Percentiles rank a stretch among this genome's conserved stretches.
phyloP scores from a whole-genome alignment of 345 rosid species.

The Arabis alpina region DNA sequence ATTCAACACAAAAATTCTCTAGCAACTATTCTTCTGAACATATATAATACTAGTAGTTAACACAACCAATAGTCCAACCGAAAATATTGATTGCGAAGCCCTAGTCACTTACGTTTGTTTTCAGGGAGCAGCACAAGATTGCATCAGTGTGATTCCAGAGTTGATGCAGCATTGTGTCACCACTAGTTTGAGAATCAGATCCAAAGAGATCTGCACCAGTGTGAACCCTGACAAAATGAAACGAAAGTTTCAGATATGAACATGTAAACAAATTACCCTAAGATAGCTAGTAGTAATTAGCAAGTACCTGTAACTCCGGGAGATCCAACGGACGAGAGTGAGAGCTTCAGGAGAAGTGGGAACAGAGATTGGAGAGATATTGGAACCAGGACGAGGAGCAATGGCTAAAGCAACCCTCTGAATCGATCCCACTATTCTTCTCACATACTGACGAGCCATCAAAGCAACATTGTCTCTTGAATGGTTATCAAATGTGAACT shows the following conservation, averaged over 20 bases:
- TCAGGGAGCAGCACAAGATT: slow-evolving; percentile 89
- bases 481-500: slow-evolving; percentile 83
- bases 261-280: no score
- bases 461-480: slow-evolving; percentile 83
- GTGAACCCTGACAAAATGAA: slow-evolving; percentile 50
- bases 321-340: slow-evolving; percentile 84
- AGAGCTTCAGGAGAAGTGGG: slow-evolving; percentile 95
- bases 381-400: slow-evolving; percentile 62
- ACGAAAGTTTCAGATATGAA: neutral
- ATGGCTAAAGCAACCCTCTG: slow-evolving; percentile 99
- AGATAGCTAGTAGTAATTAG: neutral
- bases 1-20: neutral
- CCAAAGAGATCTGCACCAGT: slow-evolving; percentile 71
- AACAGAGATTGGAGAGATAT: slow-evolving; percentile 55
- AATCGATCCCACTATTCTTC: slow-evolving; percentile 85
- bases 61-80: no score
- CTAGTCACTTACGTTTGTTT: slow-evolving; percentile 59
- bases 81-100: neutral
- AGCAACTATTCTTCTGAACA: no score
- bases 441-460: slow-evolving; percentile 95
- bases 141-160: slow-evolving; percentile 92
- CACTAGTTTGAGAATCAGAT: slow-evolving; percentile 51
- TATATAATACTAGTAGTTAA: no score
- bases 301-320: slow-evolving; percentile 76
- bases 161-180: slow-evolving; percentile 78